A percentile compares a stretch with the other conserved stretches of the same genome.
Conservation (phyloP, 306 rosid genomes). For the Vicia faba region DNA sequence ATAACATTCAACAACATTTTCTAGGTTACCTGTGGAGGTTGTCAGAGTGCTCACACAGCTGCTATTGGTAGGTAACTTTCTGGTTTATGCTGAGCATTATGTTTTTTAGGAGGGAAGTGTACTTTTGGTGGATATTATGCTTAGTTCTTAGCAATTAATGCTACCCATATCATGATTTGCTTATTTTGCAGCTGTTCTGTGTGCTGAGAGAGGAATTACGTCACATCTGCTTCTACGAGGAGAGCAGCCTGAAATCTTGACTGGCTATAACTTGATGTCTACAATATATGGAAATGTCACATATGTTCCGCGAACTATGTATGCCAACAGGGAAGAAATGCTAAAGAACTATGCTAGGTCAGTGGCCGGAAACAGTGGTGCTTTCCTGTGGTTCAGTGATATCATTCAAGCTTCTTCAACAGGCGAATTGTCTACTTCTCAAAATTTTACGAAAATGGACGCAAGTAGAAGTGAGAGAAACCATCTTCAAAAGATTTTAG, state of each 20-base stretch:
- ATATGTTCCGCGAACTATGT: conserved; percentile 70
- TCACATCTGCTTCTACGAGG: conserved; percentile 89
- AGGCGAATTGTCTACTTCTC: conserved; percentile 36
- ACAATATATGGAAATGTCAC: conserved; percentile 82
- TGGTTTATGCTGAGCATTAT: conserved; percentile 7
- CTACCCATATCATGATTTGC: conserved; percentile 31
- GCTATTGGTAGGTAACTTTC: conserved; percentile 68
- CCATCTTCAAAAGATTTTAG: conserved; percentile 56
- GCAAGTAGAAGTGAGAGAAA: conserved; percentile 44
- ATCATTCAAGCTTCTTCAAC: conserved; percentile 54
- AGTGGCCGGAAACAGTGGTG: conserved; percentile 60
- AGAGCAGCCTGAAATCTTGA: conserved; percentile 82
- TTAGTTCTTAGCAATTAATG: conserved; percentile 13
- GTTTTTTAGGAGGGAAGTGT: conserved; percentile 5
- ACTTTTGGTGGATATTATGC: conserved; percentile 19
- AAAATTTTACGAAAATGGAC: conserved; percentile 43
- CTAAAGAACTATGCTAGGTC: conserved; percentile 61
- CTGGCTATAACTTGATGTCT: conserved; percentile 92
- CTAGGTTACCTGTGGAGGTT: conserved; percentile 98
- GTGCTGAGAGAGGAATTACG: conserved; percentile 80
- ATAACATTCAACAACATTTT: conserved; percentile 43
- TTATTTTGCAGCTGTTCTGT: conserved; percentile 70
- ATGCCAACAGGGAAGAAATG: conserved; percentile 75
- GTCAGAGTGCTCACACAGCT: conserved; percentile 96
- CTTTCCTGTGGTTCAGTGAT: conserved; percentile 60